A percentile compares a stretch with the other conserved stretches of the same genome.
Evolutionary conservation across 2,329 filamentous ascomycete genomes (phyloP).

Genomic region (Pseudogymnoascus sp.): DNA sequence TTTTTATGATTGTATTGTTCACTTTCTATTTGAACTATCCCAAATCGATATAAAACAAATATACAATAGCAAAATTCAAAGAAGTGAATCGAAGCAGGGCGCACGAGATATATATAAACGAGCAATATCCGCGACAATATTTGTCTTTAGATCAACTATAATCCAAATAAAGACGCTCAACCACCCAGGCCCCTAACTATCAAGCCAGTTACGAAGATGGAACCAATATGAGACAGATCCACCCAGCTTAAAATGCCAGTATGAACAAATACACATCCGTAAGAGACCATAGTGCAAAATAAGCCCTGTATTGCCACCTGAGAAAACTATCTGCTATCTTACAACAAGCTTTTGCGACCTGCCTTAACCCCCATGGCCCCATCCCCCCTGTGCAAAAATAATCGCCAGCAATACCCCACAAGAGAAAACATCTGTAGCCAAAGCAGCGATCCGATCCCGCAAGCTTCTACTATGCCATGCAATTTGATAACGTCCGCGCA

Average conservation of each 20-base stretch:
- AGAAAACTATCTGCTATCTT: conserved; percentile 4
- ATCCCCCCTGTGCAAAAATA: background rate
- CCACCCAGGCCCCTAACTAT: background rate
- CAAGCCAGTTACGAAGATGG: background rate
- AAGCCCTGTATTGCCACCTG: background rate
- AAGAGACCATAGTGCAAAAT: background rate
- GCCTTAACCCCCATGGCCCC: background rate
- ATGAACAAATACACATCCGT: conserved; percentile 12
- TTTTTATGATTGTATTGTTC: too few relatives aligned
- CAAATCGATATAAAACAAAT: background rate
- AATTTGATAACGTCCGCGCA: background rate
- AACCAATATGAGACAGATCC: background rate
- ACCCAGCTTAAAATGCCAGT: background rate
- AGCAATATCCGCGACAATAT: background rate
- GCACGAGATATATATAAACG: background rate
- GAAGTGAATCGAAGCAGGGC: background rate
- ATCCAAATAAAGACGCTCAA: background rate
- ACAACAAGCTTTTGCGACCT: background rate
- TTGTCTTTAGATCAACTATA: background rate
- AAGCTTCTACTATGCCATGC: conserved; percentile 4
- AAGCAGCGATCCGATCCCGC: background rate
- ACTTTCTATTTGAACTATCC: too few relatives aligned
- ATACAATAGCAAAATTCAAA: background rate
- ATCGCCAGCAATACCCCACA: conserved; percentile 6
- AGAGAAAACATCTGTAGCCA: background rate